Evolutionary conservation across 2,329 filamentous ascomycete species (phyloP), one percentile per base, ranked within the genome.

Genomic region (Penicillium sp.): DNA sequence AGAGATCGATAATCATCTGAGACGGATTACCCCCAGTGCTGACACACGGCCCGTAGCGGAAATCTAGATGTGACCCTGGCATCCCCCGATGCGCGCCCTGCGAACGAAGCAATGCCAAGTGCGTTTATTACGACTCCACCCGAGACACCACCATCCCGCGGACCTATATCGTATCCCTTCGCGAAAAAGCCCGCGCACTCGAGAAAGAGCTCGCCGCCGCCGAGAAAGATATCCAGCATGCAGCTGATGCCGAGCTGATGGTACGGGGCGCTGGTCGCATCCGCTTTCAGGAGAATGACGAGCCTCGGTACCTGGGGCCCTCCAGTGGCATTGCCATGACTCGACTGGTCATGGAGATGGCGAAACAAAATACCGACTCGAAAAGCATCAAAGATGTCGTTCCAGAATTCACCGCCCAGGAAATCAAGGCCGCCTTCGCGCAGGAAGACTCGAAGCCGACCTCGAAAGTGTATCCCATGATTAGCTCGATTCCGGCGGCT

Each of bases 321-420:
- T 96, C 93, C 49, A 98, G 93, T 73, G 95, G 93, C 58, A 96
- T 97, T 68, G 91, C 92, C 70, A 96, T 98, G 80, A 96, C 93
- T 13, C 87, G 93, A 29, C 82, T 98, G 65, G 88, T 99, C 11
- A 97, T 99, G 90, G 93, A 97, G 73, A 87, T 96, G 75, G 93
- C 93, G 52, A 98, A 96, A 77, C 89, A 92, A 61, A 96, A 93
- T 69, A 96, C 92, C 26, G 90, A 95, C 68, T 89, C 91, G 5
- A 90, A 92, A 74, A 91, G 89, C 63, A 97, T 98, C 71, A 92
- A 91, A 56, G 92, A 97, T 65, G 87, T 98, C 49, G 90, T 97
- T 31, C 91, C 93, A 3, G 89, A 93, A 84, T 71, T 86, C 77
- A 74, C 86, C 74, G 70, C 87, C 77, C 77, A 85, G 80, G 78